Evolutionary conservation across 768 basidiomycete species (phyloP).

Genomic region (Trametes cinnabarina): DNA sequence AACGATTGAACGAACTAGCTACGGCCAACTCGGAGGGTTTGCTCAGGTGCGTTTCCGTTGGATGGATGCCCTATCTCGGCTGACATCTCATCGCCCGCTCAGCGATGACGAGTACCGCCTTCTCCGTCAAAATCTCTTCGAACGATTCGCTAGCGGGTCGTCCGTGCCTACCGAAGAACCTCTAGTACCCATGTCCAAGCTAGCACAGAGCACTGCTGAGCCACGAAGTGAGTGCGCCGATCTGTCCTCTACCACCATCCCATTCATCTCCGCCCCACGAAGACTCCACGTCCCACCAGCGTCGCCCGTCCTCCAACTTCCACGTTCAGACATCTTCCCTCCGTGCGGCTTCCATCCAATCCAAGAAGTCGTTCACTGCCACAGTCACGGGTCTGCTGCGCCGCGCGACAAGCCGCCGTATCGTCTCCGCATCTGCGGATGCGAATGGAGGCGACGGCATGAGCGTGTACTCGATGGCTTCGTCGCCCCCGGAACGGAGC

Average conservation of each 20-base stretch:
- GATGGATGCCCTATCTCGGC: neutral
- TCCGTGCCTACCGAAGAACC: constrained; percentile 61
- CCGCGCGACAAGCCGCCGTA: constrained; percentile 32
- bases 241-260: constrained; percentile 1
- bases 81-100: constrained; percentile 7
- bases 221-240: constrained; percentile 17
- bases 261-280: constrained; percentile 3
- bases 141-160: constrained; percentile 63
- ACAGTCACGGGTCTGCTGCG: constrained; percentile 36
- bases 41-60: constrained; percentile 46
- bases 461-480: constrained; percentile 29
- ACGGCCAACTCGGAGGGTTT: constrained; percentile 78
- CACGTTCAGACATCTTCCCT: constrained; percentile 29
- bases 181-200: constrained; percentile 51
- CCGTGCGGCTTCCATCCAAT: constrained; percentile 25
- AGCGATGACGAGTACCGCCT: constrained; percentile 87
- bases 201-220: constrained; percentile 10
- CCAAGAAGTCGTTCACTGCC: constrained; percentile 34
- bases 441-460: constrained; percentile 25
- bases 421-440: constrained; percentile 23
- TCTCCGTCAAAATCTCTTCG: constrained; percentile 80
- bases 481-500: constrained; percentile 21
- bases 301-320: constrained; percentile 25
- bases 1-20: constrained; percentile 78
- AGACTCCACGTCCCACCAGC: constrained; percentile 21